These are phyloP conservation scores for Turnera subulata DNA, from an alignment of 345 rosid genomes.

Conservation along the genomic window DNA sequence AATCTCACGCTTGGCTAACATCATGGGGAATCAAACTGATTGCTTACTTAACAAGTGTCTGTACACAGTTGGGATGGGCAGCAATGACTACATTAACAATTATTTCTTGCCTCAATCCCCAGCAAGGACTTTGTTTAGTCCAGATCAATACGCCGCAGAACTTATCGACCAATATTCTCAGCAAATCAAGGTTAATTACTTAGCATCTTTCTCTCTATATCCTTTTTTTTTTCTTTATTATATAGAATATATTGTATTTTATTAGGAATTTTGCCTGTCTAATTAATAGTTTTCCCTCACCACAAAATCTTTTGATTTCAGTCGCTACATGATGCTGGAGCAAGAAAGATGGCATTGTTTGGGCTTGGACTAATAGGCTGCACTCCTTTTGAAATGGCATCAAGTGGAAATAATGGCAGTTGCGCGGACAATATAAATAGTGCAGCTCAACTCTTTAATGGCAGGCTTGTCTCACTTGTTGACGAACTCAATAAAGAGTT, in stretches of 20 bases:
- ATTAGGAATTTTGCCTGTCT: background rate
- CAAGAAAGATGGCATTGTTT: constrained; percentile 29
- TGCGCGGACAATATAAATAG: constrained; percentile 30
- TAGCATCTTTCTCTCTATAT: background rate
- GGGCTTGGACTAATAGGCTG: constrained; percentile 33
- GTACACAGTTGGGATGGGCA: constrained; percentile 7
- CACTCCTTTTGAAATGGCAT: constrained; percentile 13
- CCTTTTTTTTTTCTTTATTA: no score
- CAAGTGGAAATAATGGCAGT: constrained; percentile 14
- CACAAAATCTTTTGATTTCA: no score
- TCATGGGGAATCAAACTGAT: background rate
- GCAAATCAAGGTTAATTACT: constrained; percentile 15
- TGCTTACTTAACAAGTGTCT: background rate
- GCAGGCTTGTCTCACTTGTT: constrained; percentile 15
- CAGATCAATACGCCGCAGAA: constrained; percentile 22
- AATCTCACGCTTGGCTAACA: background rate
- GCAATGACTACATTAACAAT: constrained; percentile 16
- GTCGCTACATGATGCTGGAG: constrained; percentile 26
- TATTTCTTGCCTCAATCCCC: constrained; percentile 6
- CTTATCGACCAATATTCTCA: constrained; percentile 18
- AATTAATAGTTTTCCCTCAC: no score
- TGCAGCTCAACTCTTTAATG: constrained; percentile 28
- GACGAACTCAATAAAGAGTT: constrained; percentile 11
- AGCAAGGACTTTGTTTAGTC: constrained; percentile 15
- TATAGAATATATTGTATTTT: background rate